phyloP scores from a whole-genome alignment of 805 yeast genomes.

The Ascoidea asiatica region DNA sequence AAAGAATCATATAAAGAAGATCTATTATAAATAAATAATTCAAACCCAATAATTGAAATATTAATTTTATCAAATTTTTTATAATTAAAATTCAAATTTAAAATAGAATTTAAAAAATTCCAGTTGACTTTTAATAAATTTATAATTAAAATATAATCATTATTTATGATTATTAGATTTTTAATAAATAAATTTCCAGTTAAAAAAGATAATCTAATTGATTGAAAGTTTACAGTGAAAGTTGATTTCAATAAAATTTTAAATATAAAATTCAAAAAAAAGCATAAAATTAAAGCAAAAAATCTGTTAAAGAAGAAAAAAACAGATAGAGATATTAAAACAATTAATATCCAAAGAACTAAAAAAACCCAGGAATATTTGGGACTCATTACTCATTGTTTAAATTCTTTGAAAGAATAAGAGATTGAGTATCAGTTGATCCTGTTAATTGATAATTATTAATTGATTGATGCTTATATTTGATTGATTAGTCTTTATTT shows the following conservation, averaged over 20 bases:
- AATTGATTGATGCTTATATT: too few relatives aligned
- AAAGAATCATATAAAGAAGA: constrained; percentile 63
- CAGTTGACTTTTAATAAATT: constrained; percentile 70
- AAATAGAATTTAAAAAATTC: constrained; percentile 21
- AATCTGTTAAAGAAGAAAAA: constrained; percentile 69
- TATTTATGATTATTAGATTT: constrained; percentile 60
- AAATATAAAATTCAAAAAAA: constrained; percentile 33
- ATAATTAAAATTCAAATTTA: not conserved
- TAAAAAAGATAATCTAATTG: constrained; percentile 62
- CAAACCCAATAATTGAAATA: constrained; percentile 61
- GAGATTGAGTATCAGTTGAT: too few relatives aligned
- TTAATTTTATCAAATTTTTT: constrained; percentile 20
- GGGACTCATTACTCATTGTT: not conserved
- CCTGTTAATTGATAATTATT: too few relatives aligned
- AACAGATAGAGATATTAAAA: constrained; percentile 46
- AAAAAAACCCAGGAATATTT: constrained; percentile 52
- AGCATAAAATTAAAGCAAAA: constrained; percentile 46
- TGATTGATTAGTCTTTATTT: too few relatives aligned
- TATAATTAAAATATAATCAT: constrained; percentile 57
- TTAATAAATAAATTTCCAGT: constrained; percentile 77
- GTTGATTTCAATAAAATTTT: constrained; percentile 58
- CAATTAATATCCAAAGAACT: constrained; percentile 66
- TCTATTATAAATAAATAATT: constrained; percentile 72
- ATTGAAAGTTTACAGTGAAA: constrained; percentile 51
- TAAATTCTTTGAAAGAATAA: too few relatives aligned